These are phyloP conservation scores for Lactarius evosmus DNA, from an alignment of 768 basidiomycete genomes.

Conservation along the genomic window DNA sequence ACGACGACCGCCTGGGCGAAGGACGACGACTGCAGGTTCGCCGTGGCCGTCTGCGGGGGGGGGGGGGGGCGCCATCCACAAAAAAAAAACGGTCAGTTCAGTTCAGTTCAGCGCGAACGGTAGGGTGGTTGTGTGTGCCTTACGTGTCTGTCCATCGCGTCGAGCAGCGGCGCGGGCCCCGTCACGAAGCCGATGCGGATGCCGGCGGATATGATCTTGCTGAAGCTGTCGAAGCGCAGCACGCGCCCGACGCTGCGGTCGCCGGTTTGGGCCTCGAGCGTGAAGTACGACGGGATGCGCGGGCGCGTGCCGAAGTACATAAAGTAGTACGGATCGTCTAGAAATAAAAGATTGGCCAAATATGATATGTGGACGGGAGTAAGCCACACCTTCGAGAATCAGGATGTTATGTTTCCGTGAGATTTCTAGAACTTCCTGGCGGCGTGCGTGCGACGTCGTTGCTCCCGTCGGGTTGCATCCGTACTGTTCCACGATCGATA, in stretches of 20 bases:
- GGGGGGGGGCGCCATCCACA: neutral
- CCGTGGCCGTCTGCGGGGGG: conserved; percentile 51
- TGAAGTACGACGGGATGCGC: conserved; percentile 76
- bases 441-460: conserved; percentile 67
- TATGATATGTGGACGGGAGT: neutral
- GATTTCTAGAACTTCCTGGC: conserved; percentile 67
- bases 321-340: conserved; percentile 80
- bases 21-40: conserved; percentile 64
- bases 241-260: conserved; percentile 63
- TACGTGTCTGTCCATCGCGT: conserved; percentile 70
- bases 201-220: conserved; percentile 76
- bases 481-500: conserved; percentile 43
- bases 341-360: neutral
- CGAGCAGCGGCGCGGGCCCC: conserved; percentile 64
- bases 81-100: neutral
- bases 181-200: conserved; percentile 80
- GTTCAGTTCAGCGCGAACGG: too few species aligned
- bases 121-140: conserved; percentile 35
- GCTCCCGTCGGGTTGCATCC: conserved; percentile 87
- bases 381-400: conserved; percentile 73
- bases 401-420: conserved; percentile 72
- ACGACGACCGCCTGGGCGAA: conserved; percentile 61
- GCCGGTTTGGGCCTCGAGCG: conserved; percentile 64
- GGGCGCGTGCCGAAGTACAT: conserved; percentile 67
- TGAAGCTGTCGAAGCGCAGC: conserved; percentile 85